phyloP scores from a whole-genome alignment of 2,329 filamentous ascomycete species.

The Grosmannia clavigera region DNA sequence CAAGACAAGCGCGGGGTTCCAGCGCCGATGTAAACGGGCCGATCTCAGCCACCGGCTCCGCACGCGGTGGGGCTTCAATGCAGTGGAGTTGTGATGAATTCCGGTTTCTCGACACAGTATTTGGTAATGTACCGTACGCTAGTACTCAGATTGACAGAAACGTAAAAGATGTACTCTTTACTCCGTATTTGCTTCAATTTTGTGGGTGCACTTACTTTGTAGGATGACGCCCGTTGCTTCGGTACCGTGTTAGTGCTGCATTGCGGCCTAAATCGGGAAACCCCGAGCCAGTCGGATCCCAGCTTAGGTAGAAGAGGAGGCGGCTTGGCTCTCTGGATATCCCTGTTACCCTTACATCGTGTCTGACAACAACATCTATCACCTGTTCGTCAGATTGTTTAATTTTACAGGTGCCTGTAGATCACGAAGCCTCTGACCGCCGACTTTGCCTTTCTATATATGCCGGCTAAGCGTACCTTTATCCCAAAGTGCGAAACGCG shows the following conservation, averaged over 20 bases:
- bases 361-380: neutral
- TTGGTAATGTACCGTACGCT: no score
- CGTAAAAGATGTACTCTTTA: no score
- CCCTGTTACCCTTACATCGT: neutral
- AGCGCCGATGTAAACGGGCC: no score
- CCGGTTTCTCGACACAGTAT: no score
- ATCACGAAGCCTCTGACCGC: neutral
- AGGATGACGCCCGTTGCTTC: no score
- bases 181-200: no score
- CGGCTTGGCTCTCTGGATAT: neutral
- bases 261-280: neutral
- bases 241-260: neutral
- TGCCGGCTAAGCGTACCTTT: neutral
- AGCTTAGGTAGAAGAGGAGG: neutral
- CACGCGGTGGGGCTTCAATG: no score
- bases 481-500: neutral
- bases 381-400: neutral
- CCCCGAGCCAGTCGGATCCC: neutral
- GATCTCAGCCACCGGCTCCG: no score
- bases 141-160: no score
- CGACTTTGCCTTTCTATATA: neutral
- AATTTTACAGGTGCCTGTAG: neutral
- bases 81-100: no score
- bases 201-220: no score
- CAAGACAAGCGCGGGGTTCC: no score